These are phyloP conservation scores for Ambispora gerdemannii DNA, from an alignment of 192 early-diverging fungal species.

Conservation along the genomic window DNA sequence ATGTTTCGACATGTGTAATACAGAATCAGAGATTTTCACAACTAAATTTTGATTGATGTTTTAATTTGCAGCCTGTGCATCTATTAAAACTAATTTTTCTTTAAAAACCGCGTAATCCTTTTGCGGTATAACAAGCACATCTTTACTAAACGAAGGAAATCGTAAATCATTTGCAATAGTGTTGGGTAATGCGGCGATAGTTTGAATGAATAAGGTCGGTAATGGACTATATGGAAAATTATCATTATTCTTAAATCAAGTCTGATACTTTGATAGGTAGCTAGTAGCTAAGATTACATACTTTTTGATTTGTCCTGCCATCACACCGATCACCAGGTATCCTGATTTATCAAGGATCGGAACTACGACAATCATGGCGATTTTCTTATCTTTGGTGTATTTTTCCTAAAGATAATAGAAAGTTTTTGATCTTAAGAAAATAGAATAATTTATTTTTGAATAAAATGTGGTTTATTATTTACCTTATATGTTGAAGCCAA, in stretches of 20 bases:
- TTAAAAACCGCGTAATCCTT: background rate
- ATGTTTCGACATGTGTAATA: no score
- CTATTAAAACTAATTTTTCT: no score
- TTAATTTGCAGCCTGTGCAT: no score
- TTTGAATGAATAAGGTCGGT: background rate
- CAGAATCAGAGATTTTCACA: no score
- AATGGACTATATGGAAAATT: no score
- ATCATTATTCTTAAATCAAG: background rate
- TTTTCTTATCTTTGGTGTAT: background rate
- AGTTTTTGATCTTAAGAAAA: background rate
- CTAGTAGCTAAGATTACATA: background rate
- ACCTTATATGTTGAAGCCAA: background rate
- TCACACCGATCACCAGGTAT: background rate
- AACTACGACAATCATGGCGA: background rate
- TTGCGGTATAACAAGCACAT: background rate
- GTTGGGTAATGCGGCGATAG: background rate
- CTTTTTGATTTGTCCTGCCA: background rate
- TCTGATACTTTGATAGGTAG: background rate
- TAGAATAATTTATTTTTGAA: background rate
- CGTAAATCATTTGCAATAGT: background rate
- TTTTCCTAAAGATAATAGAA: background rate
- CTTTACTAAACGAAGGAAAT: background rate
- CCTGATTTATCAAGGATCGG: background rate
- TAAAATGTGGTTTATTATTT: background rate
- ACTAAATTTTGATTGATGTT: no score